A percentile compares a stretch with the other conserved stretches of the same genome.
Conservation (phyloP, 2,329 filamentous ascomycete genomes). For the Penicillium rolfsii region DNA sequence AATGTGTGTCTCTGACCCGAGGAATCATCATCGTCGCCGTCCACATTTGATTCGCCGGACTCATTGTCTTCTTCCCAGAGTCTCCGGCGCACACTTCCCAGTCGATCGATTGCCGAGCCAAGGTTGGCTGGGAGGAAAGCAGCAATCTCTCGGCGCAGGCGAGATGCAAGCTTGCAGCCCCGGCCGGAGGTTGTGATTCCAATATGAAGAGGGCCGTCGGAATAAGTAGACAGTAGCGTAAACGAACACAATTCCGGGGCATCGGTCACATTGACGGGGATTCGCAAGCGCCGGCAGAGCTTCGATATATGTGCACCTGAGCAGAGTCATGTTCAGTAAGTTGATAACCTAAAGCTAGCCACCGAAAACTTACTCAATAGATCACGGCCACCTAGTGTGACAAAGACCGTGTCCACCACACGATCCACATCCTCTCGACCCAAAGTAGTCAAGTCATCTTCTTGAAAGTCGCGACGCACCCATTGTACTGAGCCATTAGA, state of each 20-base stretch:
- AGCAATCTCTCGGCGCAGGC: slow-evolving; percentile 86
- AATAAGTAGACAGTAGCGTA: slow-evolving; percentile 83
- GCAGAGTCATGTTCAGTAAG: slow-evolving; percentile 34
- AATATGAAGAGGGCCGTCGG: slow-evolving; percentile 88
- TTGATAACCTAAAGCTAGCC: slow-evolving; percentile 22
- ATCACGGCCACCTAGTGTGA: slow-evolving; percentile 64
- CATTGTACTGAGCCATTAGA: slow-evolving; percentile 48
- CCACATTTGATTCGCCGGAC: slow-evolving; percentile 46
- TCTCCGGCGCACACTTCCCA: slow-evolving; percentile 72
- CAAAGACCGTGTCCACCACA: slow-evolving; percentile 90
- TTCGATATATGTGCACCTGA: slow-evolving; percentile 69
- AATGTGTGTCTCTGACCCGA: slow-evolving; percentile 73
- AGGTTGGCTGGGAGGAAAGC: slow-evolving; percentile 74
- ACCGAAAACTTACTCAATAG: slow-evolving; percentile 51
- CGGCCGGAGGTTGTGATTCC: slow-evolving; percentile 94
- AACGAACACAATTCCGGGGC: slow-evolving; percentile 85
- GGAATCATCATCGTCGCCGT: slow-evolving; percentile 54
- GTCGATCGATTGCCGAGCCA: slow-evolving; percentile 73
- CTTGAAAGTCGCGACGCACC: slow-evolving; percentile 61
- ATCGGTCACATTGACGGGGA: slow-evolving; percentile 92
- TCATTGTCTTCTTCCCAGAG: slow-evolving; percentile 75
- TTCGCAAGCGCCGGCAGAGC: slow-evolving; percentile 76
- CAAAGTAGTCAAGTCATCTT: slow-evolving; percentile 71
- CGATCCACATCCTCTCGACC: slow-evolving; percentile 77
- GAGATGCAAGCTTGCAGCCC: slow-evolving; percentile 88